Base-by-base conservation (phyloP, 2,329 filamentous ascomycete species). In the Calonectria hawksworthii region DNA sequence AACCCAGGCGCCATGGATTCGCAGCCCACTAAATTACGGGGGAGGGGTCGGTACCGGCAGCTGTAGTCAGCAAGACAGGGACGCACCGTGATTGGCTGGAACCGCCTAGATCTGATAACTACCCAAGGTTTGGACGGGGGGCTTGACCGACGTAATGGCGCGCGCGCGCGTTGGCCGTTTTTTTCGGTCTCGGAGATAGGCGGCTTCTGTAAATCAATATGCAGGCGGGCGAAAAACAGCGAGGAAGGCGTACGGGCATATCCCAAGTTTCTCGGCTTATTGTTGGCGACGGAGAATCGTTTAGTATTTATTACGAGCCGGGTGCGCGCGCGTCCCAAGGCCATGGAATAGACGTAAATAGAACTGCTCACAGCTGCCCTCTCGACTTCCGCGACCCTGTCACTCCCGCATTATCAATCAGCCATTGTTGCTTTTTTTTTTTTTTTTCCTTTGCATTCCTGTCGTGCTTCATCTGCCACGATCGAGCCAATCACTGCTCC, bases 141-240 rank as follows among this genome's bases (percentile, higher is more conserved):
- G 13, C 32, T 61, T 65, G 59, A 56, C 41, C 70, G 54, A 52
- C 70, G 65, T 68, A 63, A 69, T 73, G 63, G 52, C 51, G 51
- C 51, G 56, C 54, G 68, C 30, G 54, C 44, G 32, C n/a, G 44
- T 32, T 32, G 44, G 26, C 28, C 69, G 30, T 30, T 38, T 56
- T 30, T 28, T 70, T 68, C 52, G 66, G 59, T 61, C 74, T 77
- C 77, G 77, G 77, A 77, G 73, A 70, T 79, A 76, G 63, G 72
- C 75, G 75, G 73, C 73, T 13, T 73, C 38, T 44, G 61, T 50
- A 14, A 51, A 16, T 21, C 21, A 30, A 59, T 23, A 18, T 32
- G n/a, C 67, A 38, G 26, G 21, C 32, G n/a, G 56, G 41, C 64
- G 65, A 44, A 26, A 61, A 47, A 61, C 30, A 59, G 44, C 47